Evolutionary conservation across 805 yeast species (phyloP).

Genomic region (Saturnispora quitensis): DNA sequence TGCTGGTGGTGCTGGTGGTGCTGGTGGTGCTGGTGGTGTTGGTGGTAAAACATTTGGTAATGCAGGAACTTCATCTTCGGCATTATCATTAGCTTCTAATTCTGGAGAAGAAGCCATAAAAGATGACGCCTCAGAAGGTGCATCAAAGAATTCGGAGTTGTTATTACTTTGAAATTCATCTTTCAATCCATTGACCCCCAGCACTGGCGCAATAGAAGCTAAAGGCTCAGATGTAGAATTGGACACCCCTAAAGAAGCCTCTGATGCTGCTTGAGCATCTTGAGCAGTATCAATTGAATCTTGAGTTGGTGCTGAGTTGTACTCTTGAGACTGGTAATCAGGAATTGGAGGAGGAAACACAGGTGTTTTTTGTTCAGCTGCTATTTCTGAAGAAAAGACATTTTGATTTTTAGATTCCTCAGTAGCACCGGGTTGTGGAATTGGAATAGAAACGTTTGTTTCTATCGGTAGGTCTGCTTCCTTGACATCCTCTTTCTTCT

Average conservation of each 20-base stretch:
- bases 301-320: constrained; percentile 16
- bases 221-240: not conserved
- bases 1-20: constrained; percentile 20
- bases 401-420: not conserved
- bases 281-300: constrained; percentile 1
- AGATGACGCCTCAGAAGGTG: constrained; percentile 13
- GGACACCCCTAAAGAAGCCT: not conserved
- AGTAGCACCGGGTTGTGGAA: not conserved
- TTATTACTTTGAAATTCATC: not conserved
- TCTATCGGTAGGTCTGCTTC: not conserved
- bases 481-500: not conserved
- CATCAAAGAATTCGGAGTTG: constrained; percentile 12
- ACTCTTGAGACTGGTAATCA: constrained; percentile 4
- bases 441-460: not conserved
- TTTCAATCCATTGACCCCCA: not conserved
- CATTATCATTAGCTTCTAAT: constrained; percentile 15
- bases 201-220: not conserved
- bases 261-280: not conserved
- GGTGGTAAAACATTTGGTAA: constrained; percentile 9
- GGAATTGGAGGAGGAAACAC: constrained; percentile 10
- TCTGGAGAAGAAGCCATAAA: constrained; percentile 21
- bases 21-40: constrained; percentile 11
- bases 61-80: constrained; percentile 8
- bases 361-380: not conserved
- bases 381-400: not conserved